A percentile compares a stretch with the other conserved stretches of the same genome.
phyloP scores from a whole-genome alignment of 2,329 filamentous ascomycete genomes.

The Colletotrichum paranaense region DNA sequence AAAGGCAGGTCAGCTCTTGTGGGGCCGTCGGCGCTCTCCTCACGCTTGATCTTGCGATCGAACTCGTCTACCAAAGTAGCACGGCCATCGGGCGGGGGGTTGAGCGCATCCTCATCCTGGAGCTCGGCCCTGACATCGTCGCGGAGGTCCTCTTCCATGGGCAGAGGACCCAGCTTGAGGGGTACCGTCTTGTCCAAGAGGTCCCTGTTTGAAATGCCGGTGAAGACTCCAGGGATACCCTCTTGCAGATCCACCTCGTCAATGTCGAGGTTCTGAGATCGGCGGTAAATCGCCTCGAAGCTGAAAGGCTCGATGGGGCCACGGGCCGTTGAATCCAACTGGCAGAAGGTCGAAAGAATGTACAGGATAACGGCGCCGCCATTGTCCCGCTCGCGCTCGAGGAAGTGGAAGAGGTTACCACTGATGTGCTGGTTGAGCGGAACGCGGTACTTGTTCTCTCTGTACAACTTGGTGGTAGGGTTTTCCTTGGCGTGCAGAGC shows the following conservation, averaged over 20 bases:
- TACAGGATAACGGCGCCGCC: slow-evolving; percentile 83
- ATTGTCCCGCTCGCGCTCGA: slow-evolving; percentile 86
- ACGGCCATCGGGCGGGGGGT: slow-evolving; percentile 77
- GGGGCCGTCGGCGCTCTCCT: slow-evolving; percentile 87
- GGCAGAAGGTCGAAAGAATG: slow-evolving; percentile 73
- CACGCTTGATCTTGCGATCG: slow-evolving; percentile 87
- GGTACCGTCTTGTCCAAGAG: slow-evolving; percentile 65
- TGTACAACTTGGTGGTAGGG: slow-evolving; percentile 81
- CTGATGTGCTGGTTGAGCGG: slow-evolving; percentile 89
- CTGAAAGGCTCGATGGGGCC: slow-evolving; percentile 74
- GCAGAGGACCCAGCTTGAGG: slow-evolving; percentile 83
- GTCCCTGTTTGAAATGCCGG: slow-evolving; percentile 70
- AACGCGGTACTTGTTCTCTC: slow-evolving; percentile 87
- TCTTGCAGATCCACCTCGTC: slow-evolving; percentile 73
- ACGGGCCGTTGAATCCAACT: slow-evolving; percentile 67
- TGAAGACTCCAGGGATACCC: slow-evolving; percentile 72
- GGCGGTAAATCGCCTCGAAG: slow-evolving; percentile 69
- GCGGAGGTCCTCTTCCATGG: slow-evolving; percentile 84
- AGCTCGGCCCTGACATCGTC: slow-evolving; percentile 89
- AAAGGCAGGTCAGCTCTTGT: slow-evolving; percentile 83
- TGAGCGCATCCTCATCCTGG: slow-evolving; percentile 83
- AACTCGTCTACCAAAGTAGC: slow-evolving; percentile 87
- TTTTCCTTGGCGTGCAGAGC: slow-evolving; percentile 85
- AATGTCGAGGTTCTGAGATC: slow-evolving; percentile 69
- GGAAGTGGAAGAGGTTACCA: slow-evolving; percentile 84